Base-by-base conservation (phyloP, 768 basidiomycete genomes). In the Exsudoporus frostii region DNA sequence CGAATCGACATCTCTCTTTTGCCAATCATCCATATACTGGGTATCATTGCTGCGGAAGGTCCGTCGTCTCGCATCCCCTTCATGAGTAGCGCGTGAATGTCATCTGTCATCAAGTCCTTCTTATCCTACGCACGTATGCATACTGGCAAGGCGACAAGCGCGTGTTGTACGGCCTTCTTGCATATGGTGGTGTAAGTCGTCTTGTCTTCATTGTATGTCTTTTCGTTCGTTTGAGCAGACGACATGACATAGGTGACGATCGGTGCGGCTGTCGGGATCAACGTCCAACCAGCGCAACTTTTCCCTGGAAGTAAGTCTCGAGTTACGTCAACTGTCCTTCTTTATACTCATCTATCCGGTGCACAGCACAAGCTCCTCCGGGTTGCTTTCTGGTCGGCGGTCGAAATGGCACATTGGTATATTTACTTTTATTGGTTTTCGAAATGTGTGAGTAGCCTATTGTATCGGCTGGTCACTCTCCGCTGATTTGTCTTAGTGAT, bases 71-170 rank as follows among this genome's bases (percentile, higher is more conserved):
- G 4, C 13, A n/a, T 2, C 41, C 24, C 17, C 14, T 45, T 10
- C 20, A 1, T 8, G n/a, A 19, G 1, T 11, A 17, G 11, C 6
- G 2, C 25, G 29, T 38, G 30, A 39, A 46, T n/a, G 7, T 36
- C 9, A 5, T 38, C 20, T 24, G 20, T 22, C 7, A 19, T 17
- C 19, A 34, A 65, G 63, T 41, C 25, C 56, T 63, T 30, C 48
- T 63, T 2, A 7, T 55, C 34, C 22, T 63, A 19, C 59, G 56
- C 50, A 65, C 62, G 9, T 58, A 54, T 32, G 63, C 63, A 1
- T 65, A 58, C 11, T 63, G 62, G 62, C 34, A 54, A 25, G 33
- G 56, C 9, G 27, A 58, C 24, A 63, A 44, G 29, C 25, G 41
- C 7, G 11, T 63, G 4, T 40, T 53, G 25, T 58, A 45, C 25